Evolutionary conservation across 352 stramenopile genomes (phyloP).

Genomic region (Phytophthora quininea): DNA sequence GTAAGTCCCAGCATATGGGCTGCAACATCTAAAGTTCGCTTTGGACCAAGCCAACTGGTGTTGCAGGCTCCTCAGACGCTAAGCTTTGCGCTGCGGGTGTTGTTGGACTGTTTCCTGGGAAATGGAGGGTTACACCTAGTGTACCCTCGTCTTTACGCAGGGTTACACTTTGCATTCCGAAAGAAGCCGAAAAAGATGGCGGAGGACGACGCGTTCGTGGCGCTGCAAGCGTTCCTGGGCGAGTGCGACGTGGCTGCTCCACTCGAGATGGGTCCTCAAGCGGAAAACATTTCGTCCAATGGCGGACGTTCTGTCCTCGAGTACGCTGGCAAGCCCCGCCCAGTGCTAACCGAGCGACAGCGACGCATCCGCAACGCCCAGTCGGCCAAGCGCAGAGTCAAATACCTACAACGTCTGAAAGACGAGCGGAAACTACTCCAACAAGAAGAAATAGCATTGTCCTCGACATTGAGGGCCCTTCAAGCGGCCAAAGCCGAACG

Average conservation of each 20-base stretch:
- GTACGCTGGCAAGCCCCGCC: background rate
- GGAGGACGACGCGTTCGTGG: background rate
- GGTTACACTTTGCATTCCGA: background rate
- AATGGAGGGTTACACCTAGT: background rate
- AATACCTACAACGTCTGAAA: slow-evolving; percentile 33
- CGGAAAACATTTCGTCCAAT: background rate
- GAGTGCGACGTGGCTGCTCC: background rate
- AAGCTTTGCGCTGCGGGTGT: no score
- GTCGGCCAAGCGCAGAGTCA: slow-evolving; percentile 29
- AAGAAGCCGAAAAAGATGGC: background rate
- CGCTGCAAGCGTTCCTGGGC: background rate
- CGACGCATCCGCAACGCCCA: slow-evolving; percentile 34
- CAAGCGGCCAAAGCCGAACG: background rate
- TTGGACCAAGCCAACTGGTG: no score
- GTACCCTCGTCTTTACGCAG: background rate
- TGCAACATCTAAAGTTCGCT: no score
- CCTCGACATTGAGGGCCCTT: slow-evolving; percentile 2
- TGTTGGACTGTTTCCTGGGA: no score
- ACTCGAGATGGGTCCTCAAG: background rate
- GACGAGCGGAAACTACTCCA: slow-evolving; percentile 26
- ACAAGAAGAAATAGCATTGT: slow-evolving; percentile 9
- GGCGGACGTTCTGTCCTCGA: background rate
- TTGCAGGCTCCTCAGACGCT: no score
- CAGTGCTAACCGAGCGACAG: slow-evolving; percentile 15
- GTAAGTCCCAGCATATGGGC: no score